These are phyloP conservation scores for Prototheca cutis DNA, from an alignment of 163 green algal genomes.

Conservation along the genomic window DNA sequence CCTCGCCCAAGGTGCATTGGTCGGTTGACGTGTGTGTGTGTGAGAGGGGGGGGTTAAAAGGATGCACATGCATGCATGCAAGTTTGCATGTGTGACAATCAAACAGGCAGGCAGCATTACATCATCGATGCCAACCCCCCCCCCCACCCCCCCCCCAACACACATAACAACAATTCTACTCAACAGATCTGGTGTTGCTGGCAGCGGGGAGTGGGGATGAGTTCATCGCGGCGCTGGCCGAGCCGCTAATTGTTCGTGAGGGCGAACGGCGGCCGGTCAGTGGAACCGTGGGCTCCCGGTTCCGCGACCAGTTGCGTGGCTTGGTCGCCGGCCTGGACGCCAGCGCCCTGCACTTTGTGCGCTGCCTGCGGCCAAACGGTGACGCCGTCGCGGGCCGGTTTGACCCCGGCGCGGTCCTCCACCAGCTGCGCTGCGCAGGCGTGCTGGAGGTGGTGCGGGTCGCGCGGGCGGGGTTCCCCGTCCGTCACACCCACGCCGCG, in stretches of 20 bases:
- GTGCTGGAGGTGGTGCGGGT: slow-evolving; percentile 98
- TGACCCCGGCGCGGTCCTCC: slow-evolving; percentile 81
- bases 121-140: background rate
- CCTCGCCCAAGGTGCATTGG: slow-evolving; percentile 63
- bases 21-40: no score
- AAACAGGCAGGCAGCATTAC: no score
- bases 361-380: slow-evolving; percentile 97
- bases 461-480: slow-evolving; percentile 90
- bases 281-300: slow-evolving; percentile 72
- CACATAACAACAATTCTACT: no score
- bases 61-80: no score
- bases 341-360: slow-evolving; percentile 98
- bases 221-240: slow-evolving; percentile 61
- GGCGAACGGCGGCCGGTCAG: background rate
- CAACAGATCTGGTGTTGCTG: slow-evolving; percentile 81
- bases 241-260: slow-evolving; percentile 15
- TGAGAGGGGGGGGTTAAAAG: no score
- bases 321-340: slow-evolving; percentile 78
- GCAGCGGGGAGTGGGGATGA: slow-evolving; percentile 40
- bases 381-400: slow-evolving; percentile 63
- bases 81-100: no score
- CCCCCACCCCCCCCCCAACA: background rate
- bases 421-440: slow-evolving; percentile 71
- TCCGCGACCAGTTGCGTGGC: slow-evolving; percentile 84
- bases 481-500: slow-evolving; percentile 71